Base-by-base conservation (phyloP, 2,329 filamentous ascomycete species). In the Hypoxylon sp. region DNA sequence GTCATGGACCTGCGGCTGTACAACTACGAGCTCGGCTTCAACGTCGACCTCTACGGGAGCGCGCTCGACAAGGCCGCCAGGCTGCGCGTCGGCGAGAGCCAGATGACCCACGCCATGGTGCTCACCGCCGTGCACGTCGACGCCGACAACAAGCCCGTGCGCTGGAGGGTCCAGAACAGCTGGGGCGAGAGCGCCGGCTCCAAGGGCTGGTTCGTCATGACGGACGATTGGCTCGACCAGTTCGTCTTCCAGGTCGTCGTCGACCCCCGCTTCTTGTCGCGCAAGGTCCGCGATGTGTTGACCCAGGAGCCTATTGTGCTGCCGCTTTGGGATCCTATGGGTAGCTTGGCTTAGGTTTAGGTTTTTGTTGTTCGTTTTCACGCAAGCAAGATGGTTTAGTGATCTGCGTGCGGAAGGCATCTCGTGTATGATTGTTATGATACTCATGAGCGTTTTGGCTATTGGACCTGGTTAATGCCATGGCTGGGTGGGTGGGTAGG, bases 31-130 rank as follows among this genome's bases (percentile, higher is more conserved):
- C 81, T 95, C 1, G 91, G 89, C n/a, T 91, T 96, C 72, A 90
- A 91, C 63, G 79, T 91, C 54, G 79, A 78, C 46, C 76, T 95
- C 16, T 78, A 93, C 35, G 55, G 56, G 1, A 37, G 82, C 12
- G n/a, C n/a, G n/a, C 80, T 95, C 81, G 83, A 76, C 64, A 96
- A 96, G 72, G 87, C 88, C 1, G 81, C 90, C 63, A 77, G 91
- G 3, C 74, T 96, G 34, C 76, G 81, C 63, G 87, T 86, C 0
- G 85, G 89, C 7, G 91, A 95, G 73, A 87, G 82, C 44, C 79
- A 83, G 40, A 95, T 96, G 91, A 96, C 91, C 1, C 91, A 96
- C 65, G 91, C 91, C 3, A 96, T 96, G 91, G 90, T 95, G 0
- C 72, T 96, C 55, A 96, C 90, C 2, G 91, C 84, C 1, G 91